Conservation (phyloP, 2,329 filamentous ascomycete species). For the Pseudogymnoascus destructans region DNA sequence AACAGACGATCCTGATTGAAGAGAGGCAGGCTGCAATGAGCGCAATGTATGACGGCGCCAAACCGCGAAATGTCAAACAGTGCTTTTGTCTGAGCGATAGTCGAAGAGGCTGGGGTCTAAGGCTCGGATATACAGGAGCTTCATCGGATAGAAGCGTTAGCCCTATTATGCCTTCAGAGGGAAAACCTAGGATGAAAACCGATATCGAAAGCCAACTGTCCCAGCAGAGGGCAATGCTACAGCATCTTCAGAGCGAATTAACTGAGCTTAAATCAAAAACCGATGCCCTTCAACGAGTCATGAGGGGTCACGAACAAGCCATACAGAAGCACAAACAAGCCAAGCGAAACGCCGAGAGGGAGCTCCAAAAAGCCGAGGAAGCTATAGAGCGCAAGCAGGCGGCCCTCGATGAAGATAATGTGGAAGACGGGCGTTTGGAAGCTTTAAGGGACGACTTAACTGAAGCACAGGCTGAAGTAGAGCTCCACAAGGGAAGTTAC, state of each 20-base stretch:
- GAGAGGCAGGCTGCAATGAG: conserved; percentile 51
- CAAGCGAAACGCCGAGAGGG: conserved; percentile 37
- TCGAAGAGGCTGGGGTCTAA: conserved; percentile 44
- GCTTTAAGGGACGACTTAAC: conserved; percentile 44
- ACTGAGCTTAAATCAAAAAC: conserved; percentile 30
- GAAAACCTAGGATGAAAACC: conserved; percentile 60
- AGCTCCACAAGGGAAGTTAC: conserved; percentile 42
- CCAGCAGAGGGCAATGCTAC: conserved; percentile 36
- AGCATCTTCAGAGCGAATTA: conserved; percentile 43
- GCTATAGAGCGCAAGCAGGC: conserved; percentile 39
- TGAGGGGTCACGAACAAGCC: conserved; percentile 30
- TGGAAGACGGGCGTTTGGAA: conserved; percentile 53
- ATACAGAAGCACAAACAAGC: conserved; percentile 38
- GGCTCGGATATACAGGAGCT: conserved; percentile 38
- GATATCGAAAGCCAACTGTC: conserved; percentile 56
- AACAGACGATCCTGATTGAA: conserved; percentile 70
- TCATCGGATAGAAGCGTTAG: conserved; percentile 36
- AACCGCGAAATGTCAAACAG: conserved; percentile 54
- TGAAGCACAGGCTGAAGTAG: conserved; percentile 33
- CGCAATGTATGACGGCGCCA: conserved; percentile 50
- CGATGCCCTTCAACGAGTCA: conserved; percentile 24
- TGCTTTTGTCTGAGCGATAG: conserved; percentile 58
- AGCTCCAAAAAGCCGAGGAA: conserved; percentile 47
- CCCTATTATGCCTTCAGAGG: conserved; percentile 30
- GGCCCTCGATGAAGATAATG: conserved; percentile 52